These are phyloP conservation scores for Candida michaelii DNA, from an alignment of 805 yeast species.

Conservation along the genomic window DNA sequence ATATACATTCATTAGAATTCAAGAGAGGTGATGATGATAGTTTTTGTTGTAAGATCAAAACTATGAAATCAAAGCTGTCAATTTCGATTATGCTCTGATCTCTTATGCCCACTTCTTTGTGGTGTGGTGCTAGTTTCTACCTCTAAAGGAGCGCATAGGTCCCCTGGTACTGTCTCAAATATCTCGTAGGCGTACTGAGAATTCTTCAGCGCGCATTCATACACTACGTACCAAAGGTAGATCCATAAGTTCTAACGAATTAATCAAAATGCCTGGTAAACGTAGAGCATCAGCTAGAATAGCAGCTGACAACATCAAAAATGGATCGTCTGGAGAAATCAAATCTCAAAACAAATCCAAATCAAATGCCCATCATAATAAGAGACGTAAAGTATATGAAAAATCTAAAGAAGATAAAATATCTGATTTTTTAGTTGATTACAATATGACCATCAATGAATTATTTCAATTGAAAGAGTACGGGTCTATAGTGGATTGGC, in stretches of 20 bases:
- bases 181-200: too few species aligned
- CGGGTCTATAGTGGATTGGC: conserved; percentile 61
- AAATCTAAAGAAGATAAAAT: conserved; percentile 23
- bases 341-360: not conserved
- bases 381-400: conserved; percentile 22
- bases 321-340: not conserved
- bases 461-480: conserved; percentile 62
- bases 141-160: too few species aligned
- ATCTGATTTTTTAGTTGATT: conserved; percentile 45
- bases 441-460: conserved; percentile 55
- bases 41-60: too few species aligned
- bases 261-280: conserved; percentile 9
- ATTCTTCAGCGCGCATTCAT: conserved; percentile 1
- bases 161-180: too few species aligned
- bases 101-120: too few species aligned
- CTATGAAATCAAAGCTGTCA: too few species aligned
- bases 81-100: too few species aligned
- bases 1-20: too few species aligned
- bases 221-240: too few species aligned
- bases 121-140: too few species aligned
- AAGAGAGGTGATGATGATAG: too few species aligned
- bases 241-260: too few species aligned
- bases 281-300: conserved; percentile 14
- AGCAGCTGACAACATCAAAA: not conserved
- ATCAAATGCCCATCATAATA: conserved; percentile 7